phyloP scores from a whole-genome alignment of 2,329 filamentous ascomycete genomes.

The Fusarium foetens region DNA sequence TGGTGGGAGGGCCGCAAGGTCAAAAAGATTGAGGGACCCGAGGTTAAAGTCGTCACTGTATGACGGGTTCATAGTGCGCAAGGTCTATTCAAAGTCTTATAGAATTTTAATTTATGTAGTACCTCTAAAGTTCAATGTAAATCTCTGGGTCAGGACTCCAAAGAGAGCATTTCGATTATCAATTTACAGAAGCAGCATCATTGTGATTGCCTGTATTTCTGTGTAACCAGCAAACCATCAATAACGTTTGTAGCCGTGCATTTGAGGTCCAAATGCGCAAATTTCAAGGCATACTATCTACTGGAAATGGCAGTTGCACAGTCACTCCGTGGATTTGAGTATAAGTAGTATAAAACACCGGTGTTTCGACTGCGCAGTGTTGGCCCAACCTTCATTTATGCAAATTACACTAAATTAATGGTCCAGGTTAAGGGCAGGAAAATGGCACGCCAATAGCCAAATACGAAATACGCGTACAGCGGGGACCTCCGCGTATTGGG shows the following conservation, averaged over 20 bases:
- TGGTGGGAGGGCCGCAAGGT: constrained; percentile 4
- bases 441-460: not conserved
- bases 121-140: not conserved
- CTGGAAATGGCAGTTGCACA: too few species aligned
- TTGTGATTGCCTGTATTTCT: fast-evolving
- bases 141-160: not conserved
- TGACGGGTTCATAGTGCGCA: not conserved
- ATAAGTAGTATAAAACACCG: not conserved
- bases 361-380: not conserved
- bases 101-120: not conserved
- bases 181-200: fast-evolving
- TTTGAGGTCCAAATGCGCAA: not conserved
- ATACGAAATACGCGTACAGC: not conserved
- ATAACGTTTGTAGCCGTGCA: fast-evolving
- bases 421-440: not conserved
- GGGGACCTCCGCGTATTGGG: not conserved
- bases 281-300: too few species aligned
- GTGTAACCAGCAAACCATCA: fast-evolving
- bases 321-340: fast-evolving
- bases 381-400: not conserved
- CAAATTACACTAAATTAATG: not conserved
- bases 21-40: not conserved
- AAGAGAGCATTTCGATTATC: not conserved
- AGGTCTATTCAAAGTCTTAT: not conserved
- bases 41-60: not conserved